A percentile compares a stretch with the other conserved stretches of the same genome.
Evolutionary conservation across 2,329 filamentous ascomycete genomes (phyloP).

Genomic region (Diaporthe caulivora): DNA sequence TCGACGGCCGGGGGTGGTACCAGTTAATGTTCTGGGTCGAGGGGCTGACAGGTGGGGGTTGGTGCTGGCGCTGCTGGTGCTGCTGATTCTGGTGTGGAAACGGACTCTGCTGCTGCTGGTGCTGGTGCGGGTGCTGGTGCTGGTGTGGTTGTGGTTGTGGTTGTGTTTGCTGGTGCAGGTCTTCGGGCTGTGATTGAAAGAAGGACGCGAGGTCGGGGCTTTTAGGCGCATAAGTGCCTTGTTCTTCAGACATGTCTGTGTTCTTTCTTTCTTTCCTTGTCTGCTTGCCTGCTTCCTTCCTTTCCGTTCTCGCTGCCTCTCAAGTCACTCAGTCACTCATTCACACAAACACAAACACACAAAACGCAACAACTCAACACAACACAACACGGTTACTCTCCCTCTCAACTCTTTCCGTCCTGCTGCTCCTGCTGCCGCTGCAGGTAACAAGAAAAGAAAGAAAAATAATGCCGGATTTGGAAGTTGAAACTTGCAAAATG

Average conservation of each 20-base stretch:
- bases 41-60: constrained; percentile 33
- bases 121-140: constrained; percentile 39
- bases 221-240: constrained; percentile 29
- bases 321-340: constrained; percentile 13
- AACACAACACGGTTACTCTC: neutral
- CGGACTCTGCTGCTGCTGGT: constrained; percentile 43
- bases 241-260: constrained; percentile 36
- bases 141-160: constrained; percentile 43
- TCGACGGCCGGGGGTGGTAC: constrained; percentile 37
- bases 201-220: constrained; percentile 36
- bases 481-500: constrained; percentile 2
- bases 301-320: neutral
- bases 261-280: neutral
- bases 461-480: constrained; percentile 13
- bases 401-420: neutral
- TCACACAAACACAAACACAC: constrained; percentile 9
- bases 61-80: neutral
- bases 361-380: no score
- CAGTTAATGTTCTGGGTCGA: constrained; percentile 34
- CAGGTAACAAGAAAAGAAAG: neutral
- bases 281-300: neutral
- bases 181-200: constrained; percentile 42
- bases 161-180: constrained; percentile 42
- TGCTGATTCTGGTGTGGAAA: constrained; percentile 42
- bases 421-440: neutral